Conservation (phyloP, 176 grass and related monocot species). For the Oryza glumipatula region DNA sequence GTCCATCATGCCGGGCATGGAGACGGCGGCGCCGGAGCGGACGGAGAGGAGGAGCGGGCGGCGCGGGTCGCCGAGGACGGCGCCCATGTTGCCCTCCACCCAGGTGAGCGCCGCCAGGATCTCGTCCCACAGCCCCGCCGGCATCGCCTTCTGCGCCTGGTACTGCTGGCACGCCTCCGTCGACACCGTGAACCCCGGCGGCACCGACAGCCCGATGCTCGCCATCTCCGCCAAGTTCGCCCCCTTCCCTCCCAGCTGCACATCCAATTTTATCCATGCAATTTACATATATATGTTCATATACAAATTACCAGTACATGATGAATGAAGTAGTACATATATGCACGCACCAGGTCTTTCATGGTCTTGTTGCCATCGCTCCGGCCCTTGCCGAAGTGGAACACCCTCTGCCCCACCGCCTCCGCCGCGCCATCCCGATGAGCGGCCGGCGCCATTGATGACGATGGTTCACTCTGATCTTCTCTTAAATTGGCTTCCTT, state of each 20-base stretch:
- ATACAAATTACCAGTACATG: too few species aligned
- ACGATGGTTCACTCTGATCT: background rate
- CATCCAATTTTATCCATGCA: too few species aligned
- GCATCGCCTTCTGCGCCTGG: constrained; percentile 57
- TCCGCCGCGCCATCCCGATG: background rate
- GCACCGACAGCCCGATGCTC: constrained; percentile 97
- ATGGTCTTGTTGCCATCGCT: constrained; percentile 94
- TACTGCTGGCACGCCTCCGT: constrained; percentile 97
- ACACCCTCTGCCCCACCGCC: constrained; percentile 66
- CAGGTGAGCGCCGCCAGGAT: constrained; percentile 63
- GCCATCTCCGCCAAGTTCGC: constrained; percentile 99
- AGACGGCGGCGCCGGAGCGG: constrained; percentile 96
- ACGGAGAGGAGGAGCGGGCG: constrained; percentile 92
- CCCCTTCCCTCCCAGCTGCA: constrained; percentile 88
- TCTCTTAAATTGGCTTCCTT: background rate
- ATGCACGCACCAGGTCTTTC: constrained; percentile 70
- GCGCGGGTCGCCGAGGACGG: constrained; percentile 66
- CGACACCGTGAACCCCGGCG: constrained; percentile 95
- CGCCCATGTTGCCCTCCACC: constrained; percentile 85
- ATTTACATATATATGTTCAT: background rate
- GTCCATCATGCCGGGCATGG: constrained; percentile 99
- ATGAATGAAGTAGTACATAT: too few species aligned
- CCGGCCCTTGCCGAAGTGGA: constrained; percentile 97
- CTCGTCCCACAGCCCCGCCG: constrained; percentile 81
- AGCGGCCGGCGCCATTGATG: background rate